Percentiles rank a stretch among this genome's conserved stretches.
Conservation (phyloP, 108 stramenopile species). For the Cyclostephanos tholiformis region DNA sequence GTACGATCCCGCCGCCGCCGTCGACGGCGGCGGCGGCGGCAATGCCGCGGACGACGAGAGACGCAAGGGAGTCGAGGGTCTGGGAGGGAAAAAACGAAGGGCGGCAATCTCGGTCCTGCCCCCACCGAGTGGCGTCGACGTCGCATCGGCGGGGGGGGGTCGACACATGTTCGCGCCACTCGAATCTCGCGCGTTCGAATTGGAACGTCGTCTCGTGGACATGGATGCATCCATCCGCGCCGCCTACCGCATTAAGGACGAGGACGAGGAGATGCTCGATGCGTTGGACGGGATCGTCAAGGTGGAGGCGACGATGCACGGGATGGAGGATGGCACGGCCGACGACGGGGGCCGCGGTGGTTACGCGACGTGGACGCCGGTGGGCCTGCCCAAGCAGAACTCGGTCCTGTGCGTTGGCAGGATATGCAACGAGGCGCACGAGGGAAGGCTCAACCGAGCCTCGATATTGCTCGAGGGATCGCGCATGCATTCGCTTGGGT, state of each 20-base stretch:
- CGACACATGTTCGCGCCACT: constrained; percentile 95
- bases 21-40: too few species aligned
- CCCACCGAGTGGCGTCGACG: too few species aligned
- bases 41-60: too few species aligned
- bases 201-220: constrained; percentile 73
- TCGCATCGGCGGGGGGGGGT: too few species aligned
- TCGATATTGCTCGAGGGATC: constrained; percentile 92
- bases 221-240: constrained; percentile 64
- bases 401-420: constrained; percentile 85
- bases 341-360: not conserved
- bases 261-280: constrained; percentile 47
- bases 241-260: constrained; percentile 48
- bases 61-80: too few species aligned
- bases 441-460: constrained; percentile 87
- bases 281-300: constrained; percentile 29
- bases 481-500: constrained; percentile 78
- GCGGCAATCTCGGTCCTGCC: too few species aligned
- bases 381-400: constrained; percentile 91
- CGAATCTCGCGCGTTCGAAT: constrained; percentile 71
- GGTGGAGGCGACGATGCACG: constrained; percentile 41
- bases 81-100: too few species aligned
- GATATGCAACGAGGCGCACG: constrained; percentile 91
- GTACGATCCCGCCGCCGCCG: too few species aligned
- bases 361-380: constrained; percentile 66
- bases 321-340: constrained; percentile 11